Evolutionary conservation across 805 yeast genomes (phyloP), one percentile per base, ranked within the genome.

Genomic region (Wickerhamiella spandovensis): DNA sequence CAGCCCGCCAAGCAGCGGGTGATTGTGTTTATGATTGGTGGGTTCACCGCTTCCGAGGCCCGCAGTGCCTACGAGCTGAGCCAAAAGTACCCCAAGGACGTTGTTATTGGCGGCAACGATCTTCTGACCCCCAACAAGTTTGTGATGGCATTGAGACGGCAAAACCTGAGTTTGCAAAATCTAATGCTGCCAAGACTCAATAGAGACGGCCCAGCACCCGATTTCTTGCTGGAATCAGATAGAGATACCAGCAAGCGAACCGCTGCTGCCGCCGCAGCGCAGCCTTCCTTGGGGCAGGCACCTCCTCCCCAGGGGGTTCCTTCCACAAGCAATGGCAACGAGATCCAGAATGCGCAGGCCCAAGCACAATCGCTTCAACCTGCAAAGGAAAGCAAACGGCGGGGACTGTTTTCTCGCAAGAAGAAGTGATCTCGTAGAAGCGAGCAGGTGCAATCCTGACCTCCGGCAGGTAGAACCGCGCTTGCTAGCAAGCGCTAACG

Each of bases 21-120:
- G 7, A 76, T 89, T 56, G 77, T 88, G 51, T 92, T 79, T 61
- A 75, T 87, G 24, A 82, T 95, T 1, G 99, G 99, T 21, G 98
- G 97, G 8, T 66, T 84, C 20, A 86, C 97, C 0, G 77, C 82
- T 56, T 76, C 89, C 2, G 99, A 92, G 64, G 68, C 83, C 25
- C 75, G 90, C 54, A 74, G 85, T 12, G 79, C 81, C 3, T 81
- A 84, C 58, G 90, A 85, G 54, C 71, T 87, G 45, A 75, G 86
- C 8, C 65, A 69, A 17, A 64, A 73, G 44, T 71, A 77, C 51
- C 58, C 58, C 17, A 81, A 78, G 61, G 95, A 87, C 53, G 75
- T 92, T 17, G 77, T 82, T 53, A 67, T 90, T 51, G 97, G 97
- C 0, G 79, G 89, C 13, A 94, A 84, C 62, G 79, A 82, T 48